phyloP scores from a whole-genome alignment of 2,329 filamentous ascomycete species.

The Ceratocystis alfenasii region DNA sequence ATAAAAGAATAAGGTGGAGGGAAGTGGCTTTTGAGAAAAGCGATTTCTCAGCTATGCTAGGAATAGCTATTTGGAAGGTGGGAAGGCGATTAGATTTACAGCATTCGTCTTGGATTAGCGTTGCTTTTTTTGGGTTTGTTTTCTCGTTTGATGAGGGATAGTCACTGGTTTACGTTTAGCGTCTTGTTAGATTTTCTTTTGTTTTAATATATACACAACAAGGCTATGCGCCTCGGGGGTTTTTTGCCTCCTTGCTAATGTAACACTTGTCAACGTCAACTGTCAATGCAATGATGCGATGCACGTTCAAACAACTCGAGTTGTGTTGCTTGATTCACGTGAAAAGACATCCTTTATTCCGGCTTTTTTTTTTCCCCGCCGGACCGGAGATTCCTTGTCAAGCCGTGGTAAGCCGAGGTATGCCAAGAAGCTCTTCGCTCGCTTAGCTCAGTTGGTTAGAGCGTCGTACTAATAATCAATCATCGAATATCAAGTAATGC shows the following conservation, averaged over 20 bases:
- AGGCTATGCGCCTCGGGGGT: neutral
- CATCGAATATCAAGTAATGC: slow-evolving; percentile 11
- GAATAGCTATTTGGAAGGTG: neutral
- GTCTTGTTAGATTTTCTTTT: slow-evolving; percentile 5
- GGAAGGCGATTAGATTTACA: neutral
- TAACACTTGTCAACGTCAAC: neutral
- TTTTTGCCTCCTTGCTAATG: neutral
- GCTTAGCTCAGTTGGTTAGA: slow-evolving; percentile 21
- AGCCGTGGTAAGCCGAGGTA: neutral
- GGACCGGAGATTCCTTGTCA: neutral
- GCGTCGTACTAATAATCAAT: slow-evolving; percentile 19
- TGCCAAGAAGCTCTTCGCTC: slow-evolving; percentile 4
- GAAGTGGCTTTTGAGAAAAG: neutral
- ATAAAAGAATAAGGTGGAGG: neutral
- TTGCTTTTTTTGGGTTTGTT: slow-evolving; percentile 7
- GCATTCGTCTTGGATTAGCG: neutral
- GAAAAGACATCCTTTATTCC: too few species aligned
- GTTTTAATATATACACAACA: neutral
- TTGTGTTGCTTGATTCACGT: too few species aligned
- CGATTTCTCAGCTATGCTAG: neutral
- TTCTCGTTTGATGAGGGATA: neutral
- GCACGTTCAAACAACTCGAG: too few species aligned
- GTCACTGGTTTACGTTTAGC: neutral
- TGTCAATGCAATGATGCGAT: neutral
- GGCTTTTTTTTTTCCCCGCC: neutral